Evolutionary conservation across 75 land plant genomes (phyloP).

Genomic region (Cryptomeria japonica): DNA sequence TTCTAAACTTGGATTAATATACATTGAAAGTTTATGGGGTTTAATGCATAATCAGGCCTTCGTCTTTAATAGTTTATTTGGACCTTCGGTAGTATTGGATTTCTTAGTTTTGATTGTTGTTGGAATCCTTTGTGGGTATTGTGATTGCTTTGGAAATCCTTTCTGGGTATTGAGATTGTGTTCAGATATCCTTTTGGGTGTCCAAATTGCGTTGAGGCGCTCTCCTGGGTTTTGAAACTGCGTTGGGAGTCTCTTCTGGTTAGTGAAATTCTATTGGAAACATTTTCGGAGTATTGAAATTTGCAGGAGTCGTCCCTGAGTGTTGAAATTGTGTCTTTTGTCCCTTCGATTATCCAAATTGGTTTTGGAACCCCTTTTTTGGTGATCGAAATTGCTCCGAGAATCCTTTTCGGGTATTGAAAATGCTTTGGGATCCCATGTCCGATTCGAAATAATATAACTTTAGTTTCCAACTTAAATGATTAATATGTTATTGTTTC

Average conservation of each 20-base stretch:
- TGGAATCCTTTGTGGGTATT: background rate
- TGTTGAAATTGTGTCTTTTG: background rate
- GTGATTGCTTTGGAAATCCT: background rate
- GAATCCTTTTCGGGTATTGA: background rate
- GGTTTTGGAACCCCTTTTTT: no score
- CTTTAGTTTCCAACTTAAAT: background rate
- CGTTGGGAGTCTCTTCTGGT: background rate
- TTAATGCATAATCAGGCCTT: background rate
- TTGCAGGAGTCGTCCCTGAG: background rate
- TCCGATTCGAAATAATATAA: background rate
- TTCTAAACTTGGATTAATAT: background rate
- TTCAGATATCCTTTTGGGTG: background rate
- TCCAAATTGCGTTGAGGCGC: background rate
- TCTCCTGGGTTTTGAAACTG: background rate
- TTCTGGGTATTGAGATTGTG: background rate
- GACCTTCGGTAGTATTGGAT: background rate
- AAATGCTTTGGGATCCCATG: background rate
- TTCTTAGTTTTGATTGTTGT: background rate
- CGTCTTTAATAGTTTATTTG: background rate
- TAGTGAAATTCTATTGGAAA: background rate
- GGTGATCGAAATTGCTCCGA: background rate
- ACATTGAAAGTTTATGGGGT: background rate
- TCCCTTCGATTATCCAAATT: no score
- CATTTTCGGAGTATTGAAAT: background rate
- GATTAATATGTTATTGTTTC: no score